Evolutionary conservation across 139 green algal genomes (phyloP).

Genomic region (Pseudopediastrum boryanum): DNA sequence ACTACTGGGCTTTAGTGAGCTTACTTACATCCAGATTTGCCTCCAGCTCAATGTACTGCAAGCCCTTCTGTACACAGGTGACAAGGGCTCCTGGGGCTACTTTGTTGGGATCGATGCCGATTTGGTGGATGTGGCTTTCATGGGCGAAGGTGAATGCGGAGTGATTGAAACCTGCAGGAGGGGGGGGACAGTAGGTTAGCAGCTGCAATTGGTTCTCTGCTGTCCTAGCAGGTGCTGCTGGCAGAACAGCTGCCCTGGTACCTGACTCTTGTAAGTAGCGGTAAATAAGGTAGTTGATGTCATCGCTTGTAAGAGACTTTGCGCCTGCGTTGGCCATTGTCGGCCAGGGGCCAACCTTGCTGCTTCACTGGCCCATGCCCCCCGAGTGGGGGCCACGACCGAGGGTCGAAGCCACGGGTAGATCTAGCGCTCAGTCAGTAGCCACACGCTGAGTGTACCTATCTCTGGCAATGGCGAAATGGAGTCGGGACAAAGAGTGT

Average conservation of each 20-base stretch:
- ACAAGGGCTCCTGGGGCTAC: constrained; percentile 93
- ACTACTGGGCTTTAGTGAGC: too few species aligned
- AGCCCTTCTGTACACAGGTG: constrained; percentile 94
- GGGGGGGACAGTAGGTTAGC: background rate
- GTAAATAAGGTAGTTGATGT: constrained; percentile 97
- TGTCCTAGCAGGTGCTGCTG: background rate
- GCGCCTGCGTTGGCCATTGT: too few species aligned
- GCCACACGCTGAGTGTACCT: too few species aligned
- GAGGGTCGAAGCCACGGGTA: too few species aligned
- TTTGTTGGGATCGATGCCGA: constrained; percentile 77
- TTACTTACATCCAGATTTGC: constrained; percentile 81
- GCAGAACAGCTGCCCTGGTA: constrained; percentile 30
- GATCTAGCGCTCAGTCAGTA: too few species aligned
- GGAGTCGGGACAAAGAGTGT: too few species aligned
- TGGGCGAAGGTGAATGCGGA: constrained; percentile 93
- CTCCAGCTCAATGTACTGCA: constrained; percentile 98
- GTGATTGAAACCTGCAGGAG: constrained; percentile 90
- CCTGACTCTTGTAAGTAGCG: constrained; percentile 94
- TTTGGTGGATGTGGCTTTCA: constrained; percentile 76
- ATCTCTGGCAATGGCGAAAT: too few species aligned
- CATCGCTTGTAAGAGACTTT: constrained; percentile 57
- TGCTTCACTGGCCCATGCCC: too few species aligned
- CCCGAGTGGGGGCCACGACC: too few species aligned
- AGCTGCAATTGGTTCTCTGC: background rate
- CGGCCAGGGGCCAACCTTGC: too few species aligned